Evolutionary conservation across 2,329 filamentous ascomycete species (phyloP).

Genomic region (Arachnomyces sp.): DNA sequence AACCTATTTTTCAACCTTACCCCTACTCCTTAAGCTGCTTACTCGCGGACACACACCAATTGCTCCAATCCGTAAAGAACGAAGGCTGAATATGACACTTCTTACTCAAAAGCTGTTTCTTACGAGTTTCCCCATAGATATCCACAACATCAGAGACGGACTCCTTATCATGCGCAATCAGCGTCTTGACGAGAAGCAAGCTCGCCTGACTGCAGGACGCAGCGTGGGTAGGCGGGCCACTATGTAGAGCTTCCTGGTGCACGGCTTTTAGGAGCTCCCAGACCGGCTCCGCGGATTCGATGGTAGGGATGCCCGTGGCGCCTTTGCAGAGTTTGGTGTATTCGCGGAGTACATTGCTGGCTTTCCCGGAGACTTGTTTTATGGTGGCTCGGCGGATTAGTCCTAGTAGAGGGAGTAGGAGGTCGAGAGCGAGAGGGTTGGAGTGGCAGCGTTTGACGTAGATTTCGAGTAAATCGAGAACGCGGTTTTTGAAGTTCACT

Average conservation of each 20-base stretch:
- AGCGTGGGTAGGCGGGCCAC: conserved; percentile 60
- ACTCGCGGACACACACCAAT: conserved; percentile 54
- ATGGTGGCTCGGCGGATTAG: conserved; percentile 69
- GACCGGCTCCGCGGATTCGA: conserved; percentile 37
- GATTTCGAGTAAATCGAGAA: conserved; percentile 78
- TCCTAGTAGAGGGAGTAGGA: conserved; percentile 68
- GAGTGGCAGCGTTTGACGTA: conserved; percentile 73
- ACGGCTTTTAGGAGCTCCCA: conserved; percentile 57
- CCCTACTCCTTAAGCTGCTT: conserved; percentile 32
- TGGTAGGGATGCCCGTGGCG: conserved; percentile 33
- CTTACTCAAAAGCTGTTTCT: conserved; percentile 50
- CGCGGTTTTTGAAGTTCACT: conserved; percentile 88
- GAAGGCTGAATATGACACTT: conserved; percentile 54
- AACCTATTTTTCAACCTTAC: no score
- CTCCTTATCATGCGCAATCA: conserved; percentile 41
- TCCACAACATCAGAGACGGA: conserved; percentile 50
- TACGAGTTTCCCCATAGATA: conserved; percentile 58
- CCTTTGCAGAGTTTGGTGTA: conserved; percentile 60
- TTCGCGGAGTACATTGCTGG: conserved; percentile 61
- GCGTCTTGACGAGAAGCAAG: conserved; percentile 36
- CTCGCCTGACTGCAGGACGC: conserved; percentile 61
- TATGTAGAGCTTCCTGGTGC: conserved; percentile 54
- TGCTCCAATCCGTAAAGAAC: conserved; percentile 67
- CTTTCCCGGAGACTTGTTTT: conserved; percentile 67
- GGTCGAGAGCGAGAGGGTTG: conserved; percentile 58